Evolutionary conservation across 2,329 filamentous ascomycete species (phyloP).

Genomic region (Leptographium lundbergii): DNA sequence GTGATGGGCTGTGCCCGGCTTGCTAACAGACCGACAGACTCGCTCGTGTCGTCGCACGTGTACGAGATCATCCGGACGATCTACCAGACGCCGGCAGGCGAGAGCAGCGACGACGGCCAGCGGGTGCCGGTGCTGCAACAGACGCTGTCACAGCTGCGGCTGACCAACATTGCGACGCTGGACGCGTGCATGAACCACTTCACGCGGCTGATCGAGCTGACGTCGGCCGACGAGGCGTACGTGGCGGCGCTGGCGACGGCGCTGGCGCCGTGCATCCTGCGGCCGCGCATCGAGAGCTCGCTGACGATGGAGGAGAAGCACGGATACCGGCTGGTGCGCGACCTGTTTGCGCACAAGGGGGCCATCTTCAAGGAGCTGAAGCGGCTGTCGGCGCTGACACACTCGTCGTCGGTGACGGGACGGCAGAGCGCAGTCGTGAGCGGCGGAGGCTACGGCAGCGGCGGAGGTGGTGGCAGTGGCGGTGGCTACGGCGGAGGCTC

Average conservation of each 20-base stretch:
- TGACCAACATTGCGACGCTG: constrained; percentile 97
- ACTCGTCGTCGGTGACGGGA: constrained; percentile 27
- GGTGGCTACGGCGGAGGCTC: too few relatives aligned
- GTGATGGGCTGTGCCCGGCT: too few relatives aligned
- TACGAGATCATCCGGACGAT: constrained; percentile 99
- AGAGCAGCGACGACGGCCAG: constrained; percentile 52
- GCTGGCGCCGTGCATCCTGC: constrained; percentile 75
- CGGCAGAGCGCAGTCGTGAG: neutral
- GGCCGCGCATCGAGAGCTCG: constrained; percentile 76
- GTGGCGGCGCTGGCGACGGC: constrained; percentile 58
- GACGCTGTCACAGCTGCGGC: constrained; percentile 82
- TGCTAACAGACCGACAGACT: constrained; percentile 45
- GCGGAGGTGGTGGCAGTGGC: neutral
- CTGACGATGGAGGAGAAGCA: constrained; percentile 94
- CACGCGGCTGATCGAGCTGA: constrained; percentile 89
- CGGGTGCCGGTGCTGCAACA: constrained; percentile 88
- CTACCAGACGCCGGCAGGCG: constrained; percentile 70
- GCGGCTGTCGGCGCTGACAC: constrained; percentile 62
- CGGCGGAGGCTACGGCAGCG: neutral
- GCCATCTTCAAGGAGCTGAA: constrained; percentile 93
- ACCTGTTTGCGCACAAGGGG: constrained; percentile 88
- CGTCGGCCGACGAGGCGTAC: constrained; percentile 86
- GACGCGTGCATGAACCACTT: constrained; percentile 98
- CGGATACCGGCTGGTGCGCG: constrained; percentile 76
- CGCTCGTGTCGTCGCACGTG: constrained; percentile 93